A percentile compares a stretch with the other conserved stretches of the same genome.
phyloP scores from a whole-genome alignment of 495 filamentous ascomycete genomes.

The Neurospora terricola region DNA sequence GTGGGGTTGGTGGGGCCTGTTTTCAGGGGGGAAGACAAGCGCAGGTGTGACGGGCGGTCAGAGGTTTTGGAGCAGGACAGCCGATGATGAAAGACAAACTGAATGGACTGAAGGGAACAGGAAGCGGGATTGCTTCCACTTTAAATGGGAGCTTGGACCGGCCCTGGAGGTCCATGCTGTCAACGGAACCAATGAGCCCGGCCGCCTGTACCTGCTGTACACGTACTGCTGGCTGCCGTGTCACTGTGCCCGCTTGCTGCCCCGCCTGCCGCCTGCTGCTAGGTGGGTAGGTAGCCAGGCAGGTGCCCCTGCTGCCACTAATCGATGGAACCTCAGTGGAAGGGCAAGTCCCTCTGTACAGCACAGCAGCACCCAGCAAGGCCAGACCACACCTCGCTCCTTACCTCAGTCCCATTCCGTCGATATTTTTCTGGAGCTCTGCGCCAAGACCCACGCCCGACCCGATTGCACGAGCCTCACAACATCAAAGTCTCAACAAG shows the following conservation, averaged over 20 bases:
- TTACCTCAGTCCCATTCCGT: background rate
- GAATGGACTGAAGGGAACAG: background rate
- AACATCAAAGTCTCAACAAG: background rate
- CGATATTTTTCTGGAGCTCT: background rate
- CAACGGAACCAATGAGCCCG: background rate
- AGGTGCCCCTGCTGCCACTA: background rate
- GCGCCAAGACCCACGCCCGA: background rate
- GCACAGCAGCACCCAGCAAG: background rate
- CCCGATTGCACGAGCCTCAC: background rate
- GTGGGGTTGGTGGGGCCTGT: background rate
- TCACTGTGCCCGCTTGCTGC: background rate
- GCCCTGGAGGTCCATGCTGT: background rate
- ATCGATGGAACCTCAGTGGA: background rate
- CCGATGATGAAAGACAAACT: background rate
- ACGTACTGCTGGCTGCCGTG: background rate
- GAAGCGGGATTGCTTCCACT: background rate
- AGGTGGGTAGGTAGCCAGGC: background rate
- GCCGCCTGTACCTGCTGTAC: background rate
- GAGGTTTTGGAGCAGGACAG: background rate
- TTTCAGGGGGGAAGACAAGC: background rate
- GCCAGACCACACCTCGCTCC: background rate
- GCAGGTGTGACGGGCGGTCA: background rate
- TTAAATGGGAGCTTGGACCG: background rate
- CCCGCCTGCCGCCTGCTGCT: background rate
- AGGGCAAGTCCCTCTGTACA: background rate